Percentiles rank a stretch among this genome's conserved stretches.
These are phyloP conservation scores for Trametes sanguinea DNA, from an alignment of 768 basidiomycete species.

Conservation along the genomic window DNA sequence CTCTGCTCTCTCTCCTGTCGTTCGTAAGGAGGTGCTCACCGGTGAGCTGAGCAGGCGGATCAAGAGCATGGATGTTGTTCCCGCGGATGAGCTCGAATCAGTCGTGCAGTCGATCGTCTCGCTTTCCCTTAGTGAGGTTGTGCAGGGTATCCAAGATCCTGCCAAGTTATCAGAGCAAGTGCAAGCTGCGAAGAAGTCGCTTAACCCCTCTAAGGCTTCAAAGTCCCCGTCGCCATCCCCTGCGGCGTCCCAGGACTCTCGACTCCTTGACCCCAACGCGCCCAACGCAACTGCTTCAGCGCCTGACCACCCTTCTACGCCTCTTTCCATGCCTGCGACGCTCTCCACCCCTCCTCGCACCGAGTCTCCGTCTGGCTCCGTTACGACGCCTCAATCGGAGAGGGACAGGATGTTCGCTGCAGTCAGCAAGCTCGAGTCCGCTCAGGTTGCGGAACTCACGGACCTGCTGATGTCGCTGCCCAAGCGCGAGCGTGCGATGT, in stretches of 20 bases:
- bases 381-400: slow-evolving; percentile 63
- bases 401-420: slow-evolving; percentile 72
- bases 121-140: slow-evolving; percentile 74
- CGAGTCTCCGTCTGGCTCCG: slow-evolving; percentile 68
- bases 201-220: slow-evolving; percentile 30
- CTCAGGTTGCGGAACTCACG: slow-evolving; percentile 63
- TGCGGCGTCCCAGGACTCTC: slow-evolving; percentile 69
- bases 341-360: slow-evolving; percentile 83
- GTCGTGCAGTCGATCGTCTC: slow-evolving; percentile 74
- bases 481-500: slow-evolving; percentile 88
- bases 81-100: slow-evolving; percentile 55
- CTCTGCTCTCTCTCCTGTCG: slow-evolving; percentile 79
- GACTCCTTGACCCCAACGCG: slow-evolving; percentile 61
- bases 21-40: slow-evolving; percentile 81
- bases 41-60: slow-evolving; percentile 81
- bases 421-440: slow-evolving; percentile 62
- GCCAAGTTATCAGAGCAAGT: slow-evolving; percentile 68
- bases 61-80: slow-evolving; percentile 55
- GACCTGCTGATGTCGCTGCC: slow-evolving; percentile 84
- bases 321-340: slow-evolving; percentile 74
- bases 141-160: slow-evolving; percentile 74
- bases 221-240: slow-evolving; percentile 52
- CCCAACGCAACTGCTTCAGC: slow-evolving; percentile 79
- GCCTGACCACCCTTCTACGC: slow-evolving; percentile 88
- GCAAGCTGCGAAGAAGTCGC: slow-evolving; percentile 33